Percentiles rank a stretch among this genome's conserved stretches.
phyloP scores from a whole-genome alignment of 371 early-diverging fungal species.

The Rhizopus stolonifer region DNA sequence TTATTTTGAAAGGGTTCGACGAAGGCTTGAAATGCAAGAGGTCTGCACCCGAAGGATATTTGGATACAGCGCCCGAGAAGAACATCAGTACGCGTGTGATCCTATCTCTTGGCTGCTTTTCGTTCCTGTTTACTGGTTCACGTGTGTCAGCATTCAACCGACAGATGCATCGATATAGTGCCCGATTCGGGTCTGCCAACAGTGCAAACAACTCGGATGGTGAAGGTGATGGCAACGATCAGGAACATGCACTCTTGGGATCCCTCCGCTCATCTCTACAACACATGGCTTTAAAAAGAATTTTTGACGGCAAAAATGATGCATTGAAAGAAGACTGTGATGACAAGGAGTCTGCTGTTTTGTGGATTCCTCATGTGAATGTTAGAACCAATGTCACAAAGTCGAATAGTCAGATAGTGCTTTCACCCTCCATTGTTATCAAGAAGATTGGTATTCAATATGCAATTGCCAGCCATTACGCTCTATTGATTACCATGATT shows the following conservation, averaged over 20 bases:
- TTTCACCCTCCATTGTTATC: slow-evolving; percentile 22
- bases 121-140: slow-evolving; percentile 28
- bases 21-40: slow-evolving; percentile 29
- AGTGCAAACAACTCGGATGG: not conserved
- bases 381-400: slow-evolving; percentile 8
- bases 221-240: slow-evolving; percentile 3
- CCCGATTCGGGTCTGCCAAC: not conserved
- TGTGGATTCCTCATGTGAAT: slow-evolving; percentile 38
- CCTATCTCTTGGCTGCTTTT: slow-evolving; percentile 14
- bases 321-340: slow-evolving; percentile 6
- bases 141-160: slow-evolving; percentile 12
- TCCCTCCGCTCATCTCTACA: slow-evolving; percentile 14
- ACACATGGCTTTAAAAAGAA: slow-evolving; percentile 14
- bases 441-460: slow-evolving; percentile 35
- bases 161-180: not conserved
- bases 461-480: slow-evolving; percentile 33
- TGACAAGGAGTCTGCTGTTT: slow-evolving; percentile 15
- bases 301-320: slow-evolving; percentile 4
- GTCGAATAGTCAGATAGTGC: not conserved
- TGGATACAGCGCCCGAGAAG: slow-evolving; percentile 42
- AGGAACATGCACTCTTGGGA: slow-evolving; percentile 6
- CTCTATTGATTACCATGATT: slow-evolving; percentile 16
- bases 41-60: slow-evolving; percentile 24
- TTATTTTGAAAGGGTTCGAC: slow-evolving; percentile 32
- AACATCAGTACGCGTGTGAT: slow-evolving; percentile 19